Evolutionary conservation across 768 basidiomycete genomes (phyloP).

Genomic region (Collybia sp.): DNA sequence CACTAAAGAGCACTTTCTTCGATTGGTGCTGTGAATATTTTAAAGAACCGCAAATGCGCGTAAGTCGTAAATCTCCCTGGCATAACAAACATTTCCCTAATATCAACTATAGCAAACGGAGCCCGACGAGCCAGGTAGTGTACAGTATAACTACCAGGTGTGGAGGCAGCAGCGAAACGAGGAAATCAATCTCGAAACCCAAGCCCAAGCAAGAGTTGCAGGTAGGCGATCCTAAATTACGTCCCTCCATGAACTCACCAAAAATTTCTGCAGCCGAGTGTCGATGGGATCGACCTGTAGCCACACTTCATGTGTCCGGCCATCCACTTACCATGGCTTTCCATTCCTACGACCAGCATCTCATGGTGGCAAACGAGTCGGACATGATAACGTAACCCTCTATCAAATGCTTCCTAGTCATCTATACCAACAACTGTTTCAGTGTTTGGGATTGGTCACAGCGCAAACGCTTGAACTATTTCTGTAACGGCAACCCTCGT

Average conservation of each 20-base stretch:
- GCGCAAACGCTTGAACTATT: slow-evolving; percentile 70
- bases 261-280: slow-evolving; percentile 41
- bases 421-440: slow-evolving; percentile 3
- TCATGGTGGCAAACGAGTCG: slow-evolving; percentile 79
- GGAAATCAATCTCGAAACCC: slow-evolving; percentile 63
- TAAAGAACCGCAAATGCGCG: slow-evolving; percentile 98
- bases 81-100: slow-evolving; percentile 8
- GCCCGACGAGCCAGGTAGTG: slow-evolving; percentile 91
- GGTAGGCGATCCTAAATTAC: slow-evolving; percentile 40
- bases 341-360: slow-evolving; percentile 89
- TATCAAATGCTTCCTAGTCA: neutral
- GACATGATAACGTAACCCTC: slow-evolving; percentile 75
- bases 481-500: slow-evolving; percentile 83
- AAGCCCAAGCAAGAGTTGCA: slow-evolving; percentile 65
- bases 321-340: slow-evolving; percentile 77
- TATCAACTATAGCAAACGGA: slow-evolving; percentile 70
- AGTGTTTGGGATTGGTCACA: slow-evolving; percentile 97
- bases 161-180: slow-evolving; percentile 95
- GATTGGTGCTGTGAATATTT: slow-evolving; percentile 98
- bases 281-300: slow-evolving; percentile 71
- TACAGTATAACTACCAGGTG: slow-evolving; percentile 91
- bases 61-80: slow-evolving; percentile 27
- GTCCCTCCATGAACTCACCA: slow-evolving; percentile 1
- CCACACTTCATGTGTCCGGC: slow-evolving; percentile 53
- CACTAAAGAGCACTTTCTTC: slow-evolving; percentile 87